Evolutionary conservation across 768 basidiomycete genomes (phyloP).

Genomic region (Tricholoma hemisulphureum): DNA sequence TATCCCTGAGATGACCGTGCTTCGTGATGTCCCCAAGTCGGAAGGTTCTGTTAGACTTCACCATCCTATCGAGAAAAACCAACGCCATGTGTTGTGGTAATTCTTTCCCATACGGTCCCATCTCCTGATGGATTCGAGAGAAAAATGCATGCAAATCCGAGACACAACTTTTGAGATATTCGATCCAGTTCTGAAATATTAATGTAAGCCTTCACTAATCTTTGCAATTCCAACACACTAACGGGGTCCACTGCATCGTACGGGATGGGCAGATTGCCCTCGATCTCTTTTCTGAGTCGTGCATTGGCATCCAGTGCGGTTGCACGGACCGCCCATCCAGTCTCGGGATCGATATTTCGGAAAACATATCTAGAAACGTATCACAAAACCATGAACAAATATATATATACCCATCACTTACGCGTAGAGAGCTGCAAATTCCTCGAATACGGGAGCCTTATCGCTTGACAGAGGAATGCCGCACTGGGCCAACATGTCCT

Average conservation of each 20-base stretch:
- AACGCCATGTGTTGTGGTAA: constrained; percentile 9
- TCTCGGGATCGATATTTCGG: constrained; percentile 21
- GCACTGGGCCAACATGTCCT: constrained; percentile 3
- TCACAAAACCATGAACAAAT: neutral
- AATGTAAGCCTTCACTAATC: neutral
- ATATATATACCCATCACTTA: neutral
- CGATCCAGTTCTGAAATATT: neutral
- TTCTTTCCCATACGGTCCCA: constrained; percentile 1
- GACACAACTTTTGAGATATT: neutral
- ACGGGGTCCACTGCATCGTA: neutral
- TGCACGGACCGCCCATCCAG: constrained; percentile 17
- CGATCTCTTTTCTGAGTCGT: constrained; percentile 7
- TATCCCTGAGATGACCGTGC: constrained; percentile 6
- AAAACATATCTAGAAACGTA: constrained; percentile 17
- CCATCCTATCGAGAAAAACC: constrained; percentile 18
- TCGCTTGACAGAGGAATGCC: constrained; percentile 3
- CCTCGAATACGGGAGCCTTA: neutral
- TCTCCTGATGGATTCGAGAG: constrained; percentile 4
- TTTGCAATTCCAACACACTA: neutral
- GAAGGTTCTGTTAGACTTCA: constrained; percentile 13
- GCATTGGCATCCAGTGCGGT: constrained; percentile 14
- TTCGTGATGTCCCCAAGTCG: constrained; percentile 1
- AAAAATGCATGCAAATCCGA: neutral
- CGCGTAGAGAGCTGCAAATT: constrained; percentile 20
- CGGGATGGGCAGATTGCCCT: constrained; percentile 9